phyloP scores from a whole-genome alignment of 2,329 filamentous ascomycete genomes.

The Pseudopithomyces chartarum region DNA sequence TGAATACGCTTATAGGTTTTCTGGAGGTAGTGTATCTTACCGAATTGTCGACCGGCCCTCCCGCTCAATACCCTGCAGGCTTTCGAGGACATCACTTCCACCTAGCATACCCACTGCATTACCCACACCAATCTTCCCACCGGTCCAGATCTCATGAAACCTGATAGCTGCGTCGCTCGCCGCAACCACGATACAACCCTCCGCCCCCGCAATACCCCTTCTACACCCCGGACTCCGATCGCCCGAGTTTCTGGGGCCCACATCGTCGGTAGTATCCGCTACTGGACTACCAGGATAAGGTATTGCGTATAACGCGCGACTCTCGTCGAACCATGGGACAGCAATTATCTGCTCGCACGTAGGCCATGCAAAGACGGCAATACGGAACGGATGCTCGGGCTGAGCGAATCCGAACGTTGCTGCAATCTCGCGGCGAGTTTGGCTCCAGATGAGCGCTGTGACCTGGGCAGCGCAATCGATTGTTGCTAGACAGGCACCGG shows the following conservation, averaged over 20 bases:
- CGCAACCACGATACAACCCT: constrained; percentile 88
- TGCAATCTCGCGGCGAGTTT: constrained; percentile 81
- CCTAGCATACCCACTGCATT: constrained; percentile 61
- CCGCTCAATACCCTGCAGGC: constrained; percentile 77
- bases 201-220: constrained; percentile 69
- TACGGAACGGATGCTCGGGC: constrained; percentile 84
- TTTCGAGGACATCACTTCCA: constrained; percentile 84
- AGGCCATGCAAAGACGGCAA: constrained; percentile 95
- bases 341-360: constrained; percentile 83
- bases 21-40: constrained; percentile 17
- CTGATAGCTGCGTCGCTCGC: constrained; percentile 91
- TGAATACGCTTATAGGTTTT: not conserved
- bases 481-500: constrained; percentile 82
- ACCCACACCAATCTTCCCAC: constrained; percentile 58
- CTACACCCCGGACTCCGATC: constrained; percentile 61
- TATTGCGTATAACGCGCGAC: constrained; percentile 85
- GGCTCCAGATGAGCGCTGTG: constrained; percentile 89
- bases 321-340: constrained; percentile 80
- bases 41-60: constrained; percentile 55
- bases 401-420: constrained; percentile 94
- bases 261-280: constrained; percentile 7
- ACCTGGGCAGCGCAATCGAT: constrained; percentile 94
- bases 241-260: constrained; percentile 40
- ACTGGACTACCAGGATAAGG: constrained; percentile 73
- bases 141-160: constrained; percentile 94